Evolutionary conservation across 805 yeast genomes (phyloP).

Genomic region (Saccharomycopsis malanga): DNA sequence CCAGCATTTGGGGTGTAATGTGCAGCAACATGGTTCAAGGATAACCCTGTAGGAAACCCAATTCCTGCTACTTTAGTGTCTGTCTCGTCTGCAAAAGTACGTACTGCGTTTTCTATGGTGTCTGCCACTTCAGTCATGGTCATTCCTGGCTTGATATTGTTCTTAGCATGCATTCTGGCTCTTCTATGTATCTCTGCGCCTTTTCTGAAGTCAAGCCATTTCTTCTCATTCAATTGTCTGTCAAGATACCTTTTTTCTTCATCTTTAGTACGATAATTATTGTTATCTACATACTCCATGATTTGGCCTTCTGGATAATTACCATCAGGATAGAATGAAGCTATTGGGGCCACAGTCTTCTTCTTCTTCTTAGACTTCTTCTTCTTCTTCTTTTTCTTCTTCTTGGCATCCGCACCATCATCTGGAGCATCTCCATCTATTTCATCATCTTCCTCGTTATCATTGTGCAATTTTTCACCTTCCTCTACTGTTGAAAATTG

Average conservation of each 20-base stretch:
- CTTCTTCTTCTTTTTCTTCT: constrained; percentile 46
- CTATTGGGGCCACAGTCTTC: constrained; percentile 53
- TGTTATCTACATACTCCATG: constrained; percentile 67
- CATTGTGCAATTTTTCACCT: not conserved
- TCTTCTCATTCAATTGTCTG: constrained; percentile 47
- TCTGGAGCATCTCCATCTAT: not conserved
- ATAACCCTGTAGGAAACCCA: constrained; percentile 98
- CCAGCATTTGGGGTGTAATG: constrained; percentile 97
- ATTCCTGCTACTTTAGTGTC: constrained; percentile 68
- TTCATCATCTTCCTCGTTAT: not conserved
- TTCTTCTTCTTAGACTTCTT: constrained; percentile 52
- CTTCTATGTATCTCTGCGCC: constrained; percentile 96
- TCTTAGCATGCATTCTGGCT: constrained; percentile 73
- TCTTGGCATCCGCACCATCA: constrained; percentile 21
- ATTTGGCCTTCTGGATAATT: constrained; percentile 84
- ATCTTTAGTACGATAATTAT: constrained; percentile 67
- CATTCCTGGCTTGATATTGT: constrained; percentile 83
- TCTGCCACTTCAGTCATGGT: constrained; percentile 85
- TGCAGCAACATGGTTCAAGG: constrained; percentile 91
- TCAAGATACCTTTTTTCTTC: constrained; percentile 82
- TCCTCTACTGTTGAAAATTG: not conserved
- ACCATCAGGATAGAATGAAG: constrained; percentile 60
- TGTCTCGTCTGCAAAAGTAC: constrained; percentile 50
- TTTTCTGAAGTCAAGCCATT: constrained; percentile 85
- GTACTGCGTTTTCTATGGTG: constrained; percentile 74